A percentile compares a stretch with the other conserved stretches of the same genome.
Conservation (phyloP, 2,329 filamentous ascomycete genomes). For the Pseudogymnoascus sp. region DNA sequence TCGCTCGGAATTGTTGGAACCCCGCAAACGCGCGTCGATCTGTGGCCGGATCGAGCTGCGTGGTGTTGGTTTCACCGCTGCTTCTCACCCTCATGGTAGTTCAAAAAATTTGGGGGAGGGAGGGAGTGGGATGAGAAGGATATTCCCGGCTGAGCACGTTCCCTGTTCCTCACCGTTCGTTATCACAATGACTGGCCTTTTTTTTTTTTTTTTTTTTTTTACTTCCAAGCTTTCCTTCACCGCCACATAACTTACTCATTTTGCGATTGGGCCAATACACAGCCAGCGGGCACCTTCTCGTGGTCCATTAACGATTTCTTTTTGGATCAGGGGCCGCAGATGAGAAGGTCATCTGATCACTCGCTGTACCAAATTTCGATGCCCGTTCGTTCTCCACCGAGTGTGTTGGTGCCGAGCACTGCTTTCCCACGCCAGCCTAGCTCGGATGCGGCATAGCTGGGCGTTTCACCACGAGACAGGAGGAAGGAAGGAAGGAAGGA, state of each 20-base stretch:
- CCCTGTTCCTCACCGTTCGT: background rate
- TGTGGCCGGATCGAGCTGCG: background rate
- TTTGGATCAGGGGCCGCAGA: background rate
- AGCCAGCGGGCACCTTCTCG: background rate
- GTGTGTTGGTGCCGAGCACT: background rate
- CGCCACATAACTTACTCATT: background rate
- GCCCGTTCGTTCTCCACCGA: background rate
- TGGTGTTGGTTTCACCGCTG: background rate
- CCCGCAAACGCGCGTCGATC: background rate
- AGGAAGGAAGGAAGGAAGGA: too few relatives aligned
- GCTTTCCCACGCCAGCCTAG: background rate
- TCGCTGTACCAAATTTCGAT: background rate
- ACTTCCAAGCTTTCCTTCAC: background rate
- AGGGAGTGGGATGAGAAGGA: background rate
- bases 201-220: too few relatives aligned
- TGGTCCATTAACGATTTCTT: background rate
- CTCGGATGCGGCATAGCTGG: background rate
- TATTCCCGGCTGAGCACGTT: background rate
- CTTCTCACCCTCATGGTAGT: background rate
- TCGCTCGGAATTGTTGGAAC: background rate
- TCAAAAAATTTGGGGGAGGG: background rate
- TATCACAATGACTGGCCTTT: background rate
- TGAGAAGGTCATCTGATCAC: constrained; percentile 5
- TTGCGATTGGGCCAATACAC: background rate
- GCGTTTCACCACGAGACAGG: background rate